phyloP scores from a whole-genome alignment of 345 rosid genomes.

The Gossypium thurberi region DNA sequence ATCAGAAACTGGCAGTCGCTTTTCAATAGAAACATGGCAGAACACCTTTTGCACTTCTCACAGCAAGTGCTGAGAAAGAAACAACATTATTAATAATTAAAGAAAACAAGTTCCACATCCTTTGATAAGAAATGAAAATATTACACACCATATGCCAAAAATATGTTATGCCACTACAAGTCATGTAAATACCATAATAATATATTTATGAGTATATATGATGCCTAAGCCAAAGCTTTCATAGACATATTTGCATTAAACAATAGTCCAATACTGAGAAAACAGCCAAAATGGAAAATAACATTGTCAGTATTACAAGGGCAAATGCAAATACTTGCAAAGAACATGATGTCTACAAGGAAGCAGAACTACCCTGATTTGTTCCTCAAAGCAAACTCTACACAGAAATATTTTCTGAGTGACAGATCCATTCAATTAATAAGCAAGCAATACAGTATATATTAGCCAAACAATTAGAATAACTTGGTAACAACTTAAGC shows the following conservation, averaged over 20 bases:
- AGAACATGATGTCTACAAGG: slow-evolving; percentile 83
- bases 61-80: slow-evolving; percentile 54
- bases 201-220: background rate
- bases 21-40: slow-evolving; percentile 69
- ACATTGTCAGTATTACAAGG: background rate
- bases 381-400: slow-evolving; percentile 83
- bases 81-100: background rate
- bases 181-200: background rate
- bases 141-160: background rate
- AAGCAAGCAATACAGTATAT: background rate
- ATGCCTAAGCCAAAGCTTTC: background rate
- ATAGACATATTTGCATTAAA: background rate
- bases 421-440: slow-evolving; percentile 19
- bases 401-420: slow-evolving; percentile 73
- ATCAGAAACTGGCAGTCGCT: slow-evolving; percentile 53
- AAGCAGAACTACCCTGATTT: slow-evolving; percentile 61
- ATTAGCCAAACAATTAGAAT: background rate
- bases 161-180: background rate
- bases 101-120: background rate
- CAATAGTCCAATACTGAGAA: background rate
- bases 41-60: slow-evolving; percentile 80
- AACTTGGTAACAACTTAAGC: background rate
- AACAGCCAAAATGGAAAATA: background rate
- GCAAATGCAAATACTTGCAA: slow-evolving; percentile 49
- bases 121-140: background rate